Percentiles rank a stretch among this genome's conserved stretches.
Evolutionary conservation across 2,329 filamentous ascomycete species (phyloP).

Genomic region (Ophiognomonia clavigignenti-juglandacearum): DNA sequence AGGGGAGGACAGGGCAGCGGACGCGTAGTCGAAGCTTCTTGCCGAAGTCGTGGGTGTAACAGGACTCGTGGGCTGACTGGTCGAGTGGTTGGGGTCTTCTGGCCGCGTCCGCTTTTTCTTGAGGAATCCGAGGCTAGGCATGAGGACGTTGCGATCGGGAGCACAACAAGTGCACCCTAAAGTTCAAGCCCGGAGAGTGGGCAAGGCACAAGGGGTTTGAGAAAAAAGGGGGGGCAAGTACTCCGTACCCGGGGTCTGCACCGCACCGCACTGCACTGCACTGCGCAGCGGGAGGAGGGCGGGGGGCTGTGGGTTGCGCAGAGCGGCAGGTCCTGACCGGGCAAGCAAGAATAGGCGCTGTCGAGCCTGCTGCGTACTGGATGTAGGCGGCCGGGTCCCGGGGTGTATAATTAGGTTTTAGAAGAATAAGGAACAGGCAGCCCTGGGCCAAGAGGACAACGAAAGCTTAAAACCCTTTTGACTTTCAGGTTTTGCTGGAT

Average conservation of each 20-base stretch:
- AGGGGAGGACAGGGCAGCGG: slow-evolving; percentile 29
- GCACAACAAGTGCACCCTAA: slow-evolving; percentile 11
- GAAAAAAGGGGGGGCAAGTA: slow-evolving; percentile 4
- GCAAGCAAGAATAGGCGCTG: background rate
- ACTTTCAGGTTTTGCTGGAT: no score
- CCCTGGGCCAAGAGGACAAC: background rate
- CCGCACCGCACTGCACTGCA: no score
- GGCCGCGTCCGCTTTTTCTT: slow-evolving; percentile 99
- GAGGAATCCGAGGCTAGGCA: slow-evolving; percentile 94
- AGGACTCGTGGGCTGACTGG: slow-evolving; percentile 60
- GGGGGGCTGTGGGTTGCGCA: slow-evolving; percentile 5
- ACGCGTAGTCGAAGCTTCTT: slow-evolving; percentile 43
- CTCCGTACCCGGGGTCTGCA: no score
- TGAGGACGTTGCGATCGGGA: slow-evolving; percentile 33
- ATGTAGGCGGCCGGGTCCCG: slow-evolving; percentile 1
- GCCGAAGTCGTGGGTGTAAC: slow-evolving; percentile 51
- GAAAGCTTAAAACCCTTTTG: slow-evolving; percentile 5
- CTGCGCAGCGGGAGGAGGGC: background rate
- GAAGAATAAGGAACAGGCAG: no score
- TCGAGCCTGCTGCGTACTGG: no score
- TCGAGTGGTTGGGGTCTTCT: slow-evolving; percentile 61
- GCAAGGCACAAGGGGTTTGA: no score
- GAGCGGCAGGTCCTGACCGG: background rate
- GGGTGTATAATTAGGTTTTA: no score
- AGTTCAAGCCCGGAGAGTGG: slow-evolving; percentile 8